These are phyloP conservation scores for Senna tora DNA, from an alignment of 306 rosid genomes.

Conservation along the genomic window DNA sequence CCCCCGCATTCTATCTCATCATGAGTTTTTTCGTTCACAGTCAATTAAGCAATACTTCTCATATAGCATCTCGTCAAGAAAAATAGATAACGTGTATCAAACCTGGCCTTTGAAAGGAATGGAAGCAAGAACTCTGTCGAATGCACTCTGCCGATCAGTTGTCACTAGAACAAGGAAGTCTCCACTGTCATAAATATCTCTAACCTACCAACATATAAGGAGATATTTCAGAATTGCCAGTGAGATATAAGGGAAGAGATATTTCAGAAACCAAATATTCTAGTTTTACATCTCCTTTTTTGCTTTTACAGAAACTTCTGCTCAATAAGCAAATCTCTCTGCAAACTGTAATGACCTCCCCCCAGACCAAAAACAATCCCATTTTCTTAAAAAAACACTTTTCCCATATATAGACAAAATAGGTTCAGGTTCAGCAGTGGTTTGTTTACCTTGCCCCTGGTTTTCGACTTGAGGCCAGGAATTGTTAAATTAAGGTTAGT, in stretches of 20 bases:
- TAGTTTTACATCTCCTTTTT: background rate
- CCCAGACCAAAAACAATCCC: background rate
- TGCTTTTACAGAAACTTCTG: background rate
- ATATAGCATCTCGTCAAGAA: background rate
- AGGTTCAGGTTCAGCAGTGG: background rate
- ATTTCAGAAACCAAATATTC: background rate
- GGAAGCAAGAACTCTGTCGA: conserved; percentile 96
- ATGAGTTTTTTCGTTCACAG: background rate
- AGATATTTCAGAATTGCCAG: background rate
- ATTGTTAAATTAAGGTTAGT: conserved; percentile 77
- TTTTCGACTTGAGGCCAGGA: conserved; percentile 83
- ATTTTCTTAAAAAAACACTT: background rate
- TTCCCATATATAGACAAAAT: background rate
- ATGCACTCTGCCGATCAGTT: conserved; percentile 93
- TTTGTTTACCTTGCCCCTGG: conserved; percentile 78
- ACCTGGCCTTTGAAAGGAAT: conserved; percentile 99
- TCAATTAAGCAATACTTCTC: conserved; percentile 1
- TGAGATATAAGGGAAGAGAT: background rate
- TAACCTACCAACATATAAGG: conserved; percentile 55
- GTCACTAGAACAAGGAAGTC: conserved; percentile 86
- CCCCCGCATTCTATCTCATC: background rate
- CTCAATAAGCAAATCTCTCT: background rate
- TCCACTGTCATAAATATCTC: conserved; percentile 87
- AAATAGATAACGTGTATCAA: conserved; percentile 10
- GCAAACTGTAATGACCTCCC: background rate